Conservation (phyloP, 352 stramenopile genomes). For the Pythium vanterpoolii region DNA sequence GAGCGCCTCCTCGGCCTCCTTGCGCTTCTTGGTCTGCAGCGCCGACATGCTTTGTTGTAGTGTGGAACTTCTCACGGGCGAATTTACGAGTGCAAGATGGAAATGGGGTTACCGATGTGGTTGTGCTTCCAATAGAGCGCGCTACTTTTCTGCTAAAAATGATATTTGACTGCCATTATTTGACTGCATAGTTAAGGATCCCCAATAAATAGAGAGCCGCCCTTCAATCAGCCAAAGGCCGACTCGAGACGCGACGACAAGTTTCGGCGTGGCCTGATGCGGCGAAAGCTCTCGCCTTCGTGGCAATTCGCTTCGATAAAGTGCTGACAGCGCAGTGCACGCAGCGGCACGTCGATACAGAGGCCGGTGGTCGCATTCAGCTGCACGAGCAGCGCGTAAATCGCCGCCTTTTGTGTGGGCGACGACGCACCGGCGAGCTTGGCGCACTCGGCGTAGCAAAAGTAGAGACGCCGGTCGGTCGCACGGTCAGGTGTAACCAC, state of each 20-base stretch:
- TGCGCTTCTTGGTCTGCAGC: slow-evolving; percentile 29
- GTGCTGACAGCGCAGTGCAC: slow-evolving; percentile 59
- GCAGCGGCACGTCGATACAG: slow-evolving; percentile 53
- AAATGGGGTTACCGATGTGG: neutral
- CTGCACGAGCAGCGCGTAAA: slow-evolving; percentile 47
- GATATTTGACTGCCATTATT: slow-evolving; percentile 9
- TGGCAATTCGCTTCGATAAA: slow-evolving; percentile 36
- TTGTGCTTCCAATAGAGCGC: slow-evolving; percentile 5
- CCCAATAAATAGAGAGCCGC: slow-evolving; percentile 5
- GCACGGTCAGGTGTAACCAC: slow-evolving; percentile 34
- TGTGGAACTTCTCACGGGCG: neutral
- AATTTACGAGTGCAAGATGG: neutral
- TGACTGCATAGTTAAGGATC: slow-evolving; percentile 2
- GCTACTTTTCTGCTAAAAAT: slow-evolving; percentile 5
- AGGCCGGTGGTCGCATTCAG: slow-evolving; percentile 50
- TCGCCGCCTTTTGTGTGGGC: slow-evolving; percentile 40
- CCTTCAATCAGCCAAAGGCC: slow-evolving; percentile 19
- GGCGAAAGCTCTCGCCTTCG: slow-evolving; percentile 14
- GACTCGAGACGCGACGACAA: slow-evolving; percentile 27
- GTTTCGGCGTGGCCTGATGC: slow-evolving; percentile 12
- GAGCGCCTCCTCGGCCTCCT: slow-evolving; percentile 26
- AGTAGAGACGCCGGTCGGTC: slow-evolving; percentile 26
- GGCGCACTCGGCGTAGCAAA: slow-evolving; percentile 63
- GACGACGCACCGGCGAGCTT: slow-evolving; percentile 46
- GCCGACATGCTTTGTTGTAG: slow-evolving; percentile 20